Percentiles rank a stretch among this genome's conserved stretches.
Evolutionary conservation across 768 basidiomycete genomes (phyloP).

Genomic region (Xerocomellus amylosporus): DNA sequence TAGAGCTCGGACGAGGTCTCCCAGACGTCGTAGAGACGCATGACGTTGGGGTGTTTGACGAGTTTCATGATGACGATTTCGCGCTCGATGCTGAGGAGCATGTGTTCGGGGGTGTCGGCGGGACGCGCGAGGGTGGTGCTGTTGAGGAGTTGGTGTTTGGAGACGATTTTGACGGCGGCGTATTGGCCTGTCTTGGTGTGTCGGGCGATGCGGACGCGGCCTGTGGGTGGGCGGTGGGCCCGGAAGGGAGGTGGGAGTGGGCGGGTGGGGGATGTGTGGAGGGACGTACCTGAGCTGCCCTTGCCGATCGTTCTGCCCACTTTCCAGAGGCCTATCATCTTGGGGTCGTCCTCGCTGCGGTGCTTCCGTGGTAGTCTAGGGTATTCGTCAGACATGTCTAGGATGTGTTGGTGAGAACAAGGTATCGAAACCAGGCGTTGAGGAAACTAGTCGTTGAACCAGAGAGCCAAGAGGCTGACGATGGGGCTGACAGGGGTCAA

Average conservation of each 20-base stretch:
- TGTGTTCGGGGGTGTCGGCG: slow-evolving; percentile 72
- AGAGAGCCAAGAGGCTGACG: slow-evolving; percentile 21
- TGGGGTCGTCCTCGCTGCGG: slow-evolving; percentile 45
- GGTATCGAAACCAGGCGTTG: background rate
- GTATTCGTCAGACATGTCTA: slow-evolving; percentile 27
- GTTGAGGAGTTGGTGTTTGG: slow-evolving; percentile 63
- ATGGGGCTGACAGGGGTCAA: slow-evolving; percentile 24
- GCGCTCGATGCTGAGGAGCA: slow-evolving; percentile 77
- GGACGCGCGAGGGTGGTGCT: slow-evolving; percentile 56
- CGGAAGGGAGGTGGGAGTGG: background rate
- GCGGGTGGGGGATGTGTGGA: background rate
- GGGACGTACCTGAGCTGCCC: slow-evolving; percentile 67
- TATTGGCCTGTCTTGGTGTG: slow-evolving; percentile 86
- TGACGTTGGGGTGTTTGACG: slow-evolving; percentile 91
- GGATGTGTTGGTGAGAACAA: slow-evolving; percentile 18
- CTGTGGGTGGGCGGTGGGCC: slow-evolving; percentile 37
- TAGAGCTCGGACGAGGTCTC: slow-evolving; percentile 87
- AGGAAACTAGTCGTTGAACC: background rate
- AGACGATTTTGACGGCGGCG: slow-evolving; percentile 93
- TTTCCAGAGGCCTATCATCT: slow-evolving; percentile 79
- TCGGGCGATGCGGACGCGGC: slow-evolving; percentile 86
- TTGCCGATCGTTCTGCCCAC: slow-evolving; percentile 81
- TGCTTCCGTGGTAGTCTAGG: slow-evolving; percentile 32
- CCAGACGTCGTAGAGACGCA: slow-evolving; percentile 96
- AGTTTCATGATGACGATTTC: slow-evolving; percentile 99